Evolutionary conservation across 495 filamentous ascomycete species (phyloP).

Genomic region (Amniculicola lignicola): DNA sequence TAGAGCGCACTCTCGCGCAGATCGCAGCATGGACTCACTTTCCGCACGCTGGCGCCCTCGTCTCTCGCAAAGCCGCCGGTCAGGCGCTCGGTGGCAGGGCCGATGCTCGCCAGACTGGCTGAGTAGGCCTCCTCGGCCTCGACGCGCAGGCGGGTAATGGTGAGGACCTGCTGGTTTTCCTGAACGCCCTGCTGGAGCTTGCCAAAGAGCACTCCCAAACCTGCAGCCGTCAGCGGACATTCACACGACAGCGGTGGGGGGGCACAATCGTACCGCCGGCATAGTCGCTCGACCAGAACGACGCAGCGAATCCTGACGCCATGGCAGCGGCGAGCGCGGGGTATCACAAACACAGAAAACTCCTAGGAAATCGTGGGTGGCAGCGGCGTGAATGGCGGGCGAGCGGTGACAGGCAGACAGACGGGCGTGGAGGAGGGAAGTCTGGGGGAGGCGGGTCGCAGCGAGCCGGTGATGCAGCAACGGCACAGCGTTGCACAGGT

Average conservation of each 20-base stretch:
- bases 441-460: slow-evolving; percentile 18
- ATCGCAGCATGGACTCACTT: slow-evolving; percentile 56
- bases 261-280: slow-evolving; percentile 35
- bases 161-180: slow-evolving; percentile 91
- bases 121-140: slow-evolving; percentile 93
- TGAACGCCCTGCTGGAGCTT: slow-evolving; percentile 95
- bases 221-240: slow-evolving; percentile 41
- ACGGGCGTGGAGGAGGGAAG: slow-evolving; percentile 21
- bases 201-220: slow-evolving; percentile 90
- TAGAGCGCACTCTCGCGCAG: neutral
- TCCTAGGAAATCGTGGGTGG: neutral
- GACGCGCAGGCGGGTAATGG: slow-evolving; percentile 87
- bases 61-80: slow-evolving; percentile 84
- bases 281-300: slow-evolving; percentile 39
- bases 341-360: slow-evolving; percentile 15
- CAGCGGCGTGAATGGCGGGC: neutral
- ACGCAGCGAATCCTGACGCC: slow-evolving; percentile 33
- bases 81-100: slow-evolving; percentile 75
- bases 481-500: slow-evolving; percentile 1
- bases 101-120: slow-evolving; percentile 73
- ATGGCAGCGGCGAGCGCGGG: slow-evolving; percentile 11
- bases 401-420: neutral
- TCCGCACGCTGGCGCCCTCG: slow-evolving; percentile 92
- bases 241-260: neutral
- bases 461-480: neutral